A percentile compares a stretch with the other conserved stretches of the same genome.
Conservation (phyloP, 208 protist genomes). For the Naegleria lovaniensis region DNA sequence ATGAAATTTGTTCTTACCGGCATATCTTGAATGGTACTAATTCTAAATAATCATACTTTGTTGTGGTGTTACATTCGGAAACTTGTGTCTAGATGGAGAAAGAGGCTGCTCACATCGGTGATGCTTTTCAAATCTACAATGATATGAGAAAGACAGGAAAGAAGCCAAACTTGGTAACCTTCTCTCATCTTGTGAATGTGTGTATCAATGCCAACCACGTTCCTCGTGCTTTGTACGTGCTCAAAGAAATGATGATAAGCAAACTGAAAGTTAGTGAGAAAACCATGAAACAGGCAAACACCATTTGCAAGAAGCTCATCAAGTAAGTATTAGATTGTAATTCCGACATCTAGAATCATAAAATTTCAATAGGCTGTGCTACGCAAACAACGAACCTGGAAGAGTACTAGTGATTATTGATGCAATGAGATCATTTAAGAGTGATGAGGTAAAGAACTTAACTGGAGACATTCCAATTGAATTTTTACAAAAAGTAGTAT, state of each 20-base stretch:
- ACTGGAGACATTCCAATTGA: neutral
- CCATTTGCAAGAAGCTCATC: neutral
- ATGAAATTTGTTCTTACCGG: neutral
- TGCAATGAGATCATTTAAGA: neutral
- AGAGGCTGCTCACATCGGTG: neutral
- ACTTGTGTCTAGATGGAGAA: neutral
- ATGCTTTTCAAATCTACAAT: slow-evolving; percentile 11
- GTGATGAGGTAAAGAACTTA: neutral
- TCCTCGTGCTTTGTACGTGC: neutral
- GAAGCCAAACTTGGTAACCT: neutral
- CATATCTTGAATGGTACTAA: no score
- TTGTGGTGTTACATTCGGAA: no score
- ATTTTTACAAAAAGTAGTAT: neutral
- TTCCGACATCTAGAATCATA: neutral
- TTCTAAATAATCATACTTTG: no score
- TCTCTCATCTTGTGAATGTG: neutral
- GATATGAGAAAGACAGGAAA: neutral
- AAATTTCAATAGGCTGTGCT: neutral
- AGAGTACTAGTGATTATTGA: neutral
- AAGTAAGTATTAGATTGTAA: neutral
- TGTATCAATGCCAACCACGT: neutral
- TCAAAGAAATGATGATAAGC: slow-evolving; percentile 18
- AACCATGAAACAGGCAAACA: neutral
- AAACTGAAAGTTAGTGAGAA: neutral
- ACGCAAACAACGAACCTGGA: neutral